A percentile compares a stretch with the other conserved stretches of the same genome.
These are phyloP conservation scores for Melastoma candidum DNA, from an alignment of 441 rosid species.

Conservation along the genomic window DNA sequence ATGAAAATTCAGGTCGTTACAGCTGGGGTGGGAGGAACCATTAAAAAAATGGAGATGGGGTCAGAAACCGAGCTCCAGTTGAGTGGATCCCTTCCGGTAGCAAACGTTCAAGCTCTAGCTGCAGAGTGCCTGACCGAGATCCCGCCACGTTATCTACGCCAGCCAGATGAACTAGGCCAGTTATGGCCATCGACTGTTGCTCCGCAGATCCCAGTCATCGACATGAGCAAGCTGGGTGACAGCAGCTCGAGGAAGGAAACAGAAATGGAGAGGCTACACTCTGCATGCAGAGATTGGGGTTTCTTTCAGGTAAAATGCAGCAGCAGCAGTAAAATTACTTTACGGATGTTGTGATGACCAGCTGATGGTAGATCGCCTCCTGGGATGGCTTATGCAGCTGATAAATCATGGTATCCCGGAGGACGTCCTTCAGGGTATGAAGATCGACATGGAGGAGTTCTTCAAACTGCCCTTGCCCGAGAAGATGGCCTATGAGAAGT, in stretches of 20 bases:
- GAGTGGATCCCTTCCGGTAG: constrained; percentile 26
- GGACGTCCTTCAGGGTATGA: constrained; percentile 25
- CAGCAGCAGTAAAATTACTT: background rate
- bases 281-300: constrained; percentile 44
- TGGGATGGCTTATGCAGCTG: constrained; percentile 17
- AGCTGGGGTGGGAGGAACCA: too few relatives aligned
- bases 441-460: constrained; percentile 24
- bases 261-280: constrained; percentile 30
- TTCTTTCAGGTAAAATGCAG: constrained; percentile 37
- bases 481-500: constrained; percentile 30
- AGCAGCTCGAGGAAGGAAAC: background rate
- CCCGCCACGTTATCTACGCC: constrained; percentile 25
- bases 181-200: constrained; percentile 15
- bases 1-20: too few relatives aligned
- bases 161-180: constrained; percentile 16
- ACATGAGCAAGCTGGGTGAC: constrained; percentile 24
- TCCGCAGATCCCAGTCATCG: constrained; percentile 27
- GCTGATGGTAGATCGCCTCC: background rate
- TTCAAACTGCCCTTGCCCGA: constrained; percentile 30
- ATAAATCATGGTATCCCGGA: constrained; percentile 28
- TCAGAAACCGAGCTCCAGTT: background rate
- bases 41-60: constrained; percentile 13
- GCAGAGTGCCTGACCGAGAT: constrained; percentile 20
- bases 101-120: constrained; percentile 31
- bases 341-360: background rate